Conservation (phyloP, 192 early-diverging fungal species). For the Coemansia asiatica region DNA sequence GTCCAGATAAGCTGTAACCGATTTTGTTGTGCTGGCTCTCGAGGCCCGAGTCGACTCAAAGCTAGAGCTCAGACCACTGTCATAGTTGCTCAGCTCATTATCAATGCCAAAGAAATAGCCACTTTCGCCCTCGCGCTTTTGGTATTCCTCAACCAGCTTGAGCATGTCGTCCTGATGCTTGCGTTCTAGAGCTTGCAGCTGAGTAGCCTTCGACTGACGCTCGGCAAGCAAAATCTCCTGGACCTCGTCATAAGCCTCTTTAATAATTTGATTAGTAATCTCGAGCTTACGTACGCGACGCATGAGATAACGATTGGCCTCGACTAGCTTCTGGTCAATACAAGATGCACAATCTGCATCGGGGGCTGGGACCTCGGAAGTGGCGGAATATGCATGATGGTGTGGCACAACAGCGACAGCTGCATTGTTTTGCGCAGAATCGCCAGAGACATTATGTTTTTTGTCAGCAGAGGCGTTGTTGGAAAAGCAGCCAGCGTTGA, state of each 20-base stretch:
- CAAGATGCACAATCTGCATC: constrained; percentile 12
- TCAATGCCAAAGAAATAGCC: constrained; percentile 11
- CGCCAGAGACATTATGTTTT: neutral
- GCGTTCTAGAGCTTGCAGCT: constrained; percentile 27
- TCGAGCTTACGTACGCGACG: constrained; percentile 54
- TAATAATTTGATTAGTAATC: constrained; percentile 52
- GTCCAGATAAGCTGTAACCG: neutral
- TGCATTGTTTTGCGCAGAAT: constrained; percentile 1
- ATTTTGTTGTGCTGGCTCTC: constrained; percentile 4
- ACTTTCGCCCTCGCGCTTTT: constrained; percentile 25
- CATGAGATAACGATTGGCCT: constrained; percentile 35
- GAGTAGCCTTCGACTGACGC: constrained; percentile 40
- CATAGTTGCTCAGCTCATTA: constrained; percentile 11
- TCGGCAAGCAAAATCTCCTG: constrained; percentile 48
- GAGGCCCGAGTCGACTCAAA: neutral
- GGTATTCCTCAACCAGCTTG: constrained; percentile 26
- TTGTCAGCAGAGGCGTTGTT: neutral
- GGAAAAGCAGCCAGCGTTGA: neutral
- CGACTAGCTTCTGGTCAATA: constrained; percentile 14
- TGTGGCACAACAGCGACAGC: constrained; percentile 1
- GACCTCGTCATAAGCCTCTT: constrained; percentile 50
- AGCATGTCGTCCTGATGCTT: constrained; percentile 49
- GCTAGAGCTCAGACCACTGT: no score
- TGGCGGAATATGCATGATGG: neutral
- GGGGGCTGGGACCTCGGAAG: neutral